Conservation (phyloP, 1,139 yeast genomes). For the Scheffersomyces quercinus region DNA sequence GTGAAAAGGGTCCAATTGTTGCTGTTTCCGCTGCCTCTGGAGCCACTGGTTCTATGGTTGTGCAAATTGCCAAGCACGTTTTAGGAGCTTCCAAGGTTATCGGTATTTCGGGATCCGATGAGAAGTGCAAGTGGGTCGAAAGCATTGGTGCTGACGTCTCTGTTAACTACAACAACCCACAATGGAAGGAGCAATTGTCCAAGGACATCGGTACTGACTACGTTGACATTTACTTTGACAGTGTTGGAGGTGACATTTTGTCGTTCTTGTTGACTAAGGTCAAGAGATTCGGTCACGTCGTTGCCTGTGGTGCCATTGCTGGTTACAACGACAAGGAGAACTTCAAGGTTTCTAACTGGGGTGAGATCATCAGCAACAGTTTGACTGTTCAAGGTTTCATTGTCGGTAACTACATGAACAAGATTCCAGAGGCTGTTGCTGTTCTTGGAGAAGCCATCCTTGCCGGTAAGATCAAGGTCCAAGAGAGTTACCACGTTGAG, state of each 20-base stretch:
- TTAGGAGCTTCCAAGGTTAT: conserved; percentile 57
- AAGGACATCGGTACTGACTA: conserved; percentile 46
- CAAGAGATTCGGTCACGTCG: conserved; percentile 22
- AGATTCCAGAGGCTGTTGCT: conserved; percentile 37
- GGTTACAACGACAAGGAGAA: conserved; percentile 35
- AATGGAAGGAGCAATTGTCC: conserved; percentile 42
- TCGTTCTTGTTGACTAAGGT: conserved; percentile 18
- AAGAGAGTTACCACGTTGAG: conserved; percentile 22
- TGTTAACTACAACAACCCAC: conserved; percentile 54
- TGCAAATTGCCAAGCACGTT: conserved; percentile 58
- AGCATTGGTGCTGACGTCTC: conserved; percentile 55
- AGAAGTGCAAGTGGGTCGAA: conserved; percentile 56
- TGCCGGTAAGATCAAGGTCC: conserved; percentile 41
- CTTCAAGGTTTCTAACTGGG: conserved; percentile 38
- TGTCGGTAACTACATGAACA: conserved; percentile 34
- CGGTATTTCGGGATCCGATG: conserved; percentile 65
- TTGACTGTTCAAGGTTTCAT: conserved; percentile 52
- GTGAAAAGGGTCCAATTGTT: conserved; percentile 36
- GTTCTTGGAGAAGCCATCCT: conserved; percentile 34
- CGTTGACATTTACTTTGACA: conserved; percentile 37
- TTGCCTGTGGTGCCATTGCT: conserved; percentile 33
- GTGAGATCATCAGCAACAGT: conserved; percentile 46
- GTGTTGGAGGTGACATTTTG: conserved; percentile 25
- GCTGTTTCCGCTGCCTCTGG: conserved; percentile 70
- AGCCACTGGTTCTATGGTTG: conserved; percentile 65